Evolutionary conservation across 805 yeast species (phyloP).

Genomic region (Torulaspora gathmanii): DNA sequence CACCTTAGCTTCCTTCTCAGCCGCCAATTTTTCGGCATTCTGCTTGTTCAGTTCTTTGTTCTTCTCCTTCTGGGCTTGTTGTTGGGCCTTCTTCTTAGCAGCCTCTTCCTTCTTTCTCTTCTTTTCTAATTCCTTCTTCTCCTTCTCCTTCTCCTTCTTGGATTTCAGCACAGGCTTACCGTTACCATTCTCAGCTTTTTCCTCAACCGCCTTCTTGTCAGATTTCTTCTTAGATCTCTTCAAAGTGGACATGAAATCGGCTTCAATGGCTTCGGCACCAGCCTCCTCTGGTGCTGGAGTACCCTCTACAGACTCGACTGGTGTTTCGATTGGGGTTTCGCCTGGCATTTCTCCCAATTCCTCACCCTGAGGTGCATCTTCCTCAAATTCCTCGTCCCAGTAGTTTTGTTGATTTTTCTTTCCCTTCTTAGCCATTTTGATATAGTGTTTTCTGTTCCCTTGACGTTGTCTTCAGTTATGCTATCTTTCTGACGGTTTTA

Average conservation of each 20-base stretch:
- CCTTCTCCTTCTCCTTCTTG: conserved; percentile 92
- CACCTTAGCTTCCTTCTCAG: conserved; percentile 36
- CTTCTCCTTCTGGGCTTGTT: conserved; percentile 55
- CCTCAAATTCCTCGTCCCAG: conserved; percentile 74
- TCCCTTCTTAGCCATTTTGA: conserved; percentile 44
- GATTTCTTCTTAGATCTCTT: conserved; percentile 74
- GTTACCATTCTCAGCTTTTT: conserved; percentile 44
- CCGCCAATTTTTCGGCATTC: conserved; percentile 35
- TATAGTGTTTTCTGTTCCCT: background rate
- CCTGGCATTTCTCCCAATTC: conserved; percentile 44
- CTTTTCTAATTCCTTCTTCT: conserved; percentile 89
- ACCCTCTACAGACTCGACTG: conserved; percentile 18
- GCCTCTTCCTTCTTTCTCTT: conserved; percentile 87
- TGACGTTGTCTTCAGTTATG: background rate
- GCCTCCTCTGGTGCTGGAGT: conserved; percentile 29
- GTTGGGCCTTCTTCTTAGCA: conserved; percentile 72
- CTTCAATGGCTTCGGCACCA: conserved; percentile 46
- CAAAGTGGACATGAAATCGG: conserved; percentile 79
- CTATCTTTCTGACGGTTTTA: conserved; percentile 12
- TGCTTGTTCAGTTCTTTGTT: conserved; percentile 46
- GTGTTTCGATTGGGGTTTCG: conserved; percentile 31
- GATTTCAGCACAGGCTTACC: conserved; percentile 71
- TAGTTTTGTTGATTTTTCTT: conserved; percentile 68
- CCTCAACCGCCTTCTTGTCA: conserved; percentile 59
- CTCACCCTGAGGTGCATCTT: conserved; percentile 48